These are phyloP conservation scores for Nothophytophthora sp. DNA, from an alignment of 352 stramenopile genomes.

Conservation along the genomic window DNA sequence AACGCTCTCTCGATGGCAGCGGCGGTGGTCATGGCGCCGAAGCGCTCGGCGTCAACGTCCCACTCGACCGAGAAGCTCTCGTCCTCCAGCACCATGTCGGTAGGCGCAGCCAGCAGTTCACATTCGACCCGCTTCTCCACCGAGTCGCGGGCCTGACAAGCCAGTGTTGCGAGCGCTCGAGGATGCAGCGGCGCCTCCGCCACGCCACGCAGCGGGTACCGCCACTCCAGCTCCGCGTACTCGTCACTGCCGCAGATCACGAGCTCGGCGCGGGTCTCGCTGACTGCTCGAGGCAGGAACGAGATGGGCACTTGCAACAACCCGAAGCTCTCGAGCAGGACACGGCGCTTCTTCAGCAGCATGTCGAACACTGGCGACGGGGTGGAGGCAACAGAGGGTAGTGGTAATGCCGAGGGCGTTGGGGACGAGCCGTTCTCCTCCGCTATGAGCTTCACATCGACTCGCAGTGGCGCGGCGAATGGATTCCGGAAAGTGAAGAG, in stretches of 20 bases:
- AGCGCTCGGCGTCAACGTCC: constrained; percentile 63
- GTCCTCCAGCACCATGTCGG: constrained; percentile 37
- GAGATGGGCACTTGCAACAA: constrained; percentile 90
- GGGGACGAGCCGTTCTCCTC: constrained; percentile 14
- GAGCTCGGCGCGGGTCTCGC: constrained; percentile 66
- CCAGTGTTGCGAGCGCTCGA: constrained; percentile 46
- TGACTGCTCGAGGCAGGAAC: constrained; percentile 83
- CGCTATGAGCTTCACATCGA: constrained; percentile 78
- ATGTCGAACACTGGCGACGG: constrained; percentile 61
- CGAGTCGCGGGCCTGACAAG: constrained; percentile 65
- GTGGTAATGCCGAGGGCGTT: constrained; percentile 2
- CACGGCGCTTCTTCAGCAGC: constrained; percentile 64
- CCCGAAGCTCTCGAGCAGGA: constrained; percentile 85
- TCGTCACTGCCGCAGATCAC: constrained; percentile 66
- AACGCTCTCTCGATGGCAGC: constrained; percentile 57
- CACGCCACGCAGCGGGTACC: constrained; percentile 73
- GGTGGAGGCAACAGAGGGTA: neutral
- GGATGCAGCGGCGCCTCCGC: constrained; percentile 71
- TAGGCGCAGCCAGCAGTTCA: constrained; percentile 55
- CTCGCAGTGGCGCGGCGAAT: constrained; percentile 76
- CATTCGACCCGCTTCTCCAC: constrained; percentile 65
- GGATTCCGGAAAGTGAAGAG: constrained; percentile 94
- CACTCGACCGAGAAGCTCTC: constrained; percentile 61
- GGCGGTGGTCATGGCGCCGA: constrained; percentile 47
- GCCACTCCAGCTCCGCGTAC: constrained; percentile 74